Percentiles rank a stretch among this genome's conserved stretches.
phyloP scores from a whole-genome alignment of 116 monocot species.

The Papilionanthe hybrid region DNA sequence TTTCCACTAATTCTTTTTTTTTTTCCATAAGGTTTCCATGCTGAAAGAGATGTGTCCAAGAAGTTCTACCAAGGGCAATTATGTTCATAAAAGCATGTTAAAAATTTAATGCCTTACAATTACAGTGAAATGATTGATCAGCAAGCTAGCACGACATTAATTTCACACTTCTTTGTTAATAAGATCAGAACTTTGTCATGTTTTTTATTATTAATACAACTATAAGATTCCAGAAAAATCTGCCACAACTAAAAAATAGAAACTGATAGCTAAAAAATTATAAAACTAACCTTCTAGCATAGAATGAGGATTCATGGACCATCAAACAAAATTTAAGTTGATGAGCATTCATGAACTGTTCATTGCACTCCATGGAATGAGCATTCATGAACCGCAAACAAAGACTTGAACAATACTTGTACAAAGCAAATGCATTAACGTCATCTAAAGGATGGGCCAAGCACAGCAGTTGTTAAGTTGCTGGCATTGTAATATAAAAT shows the following conservation, averaged over 20 bases:
- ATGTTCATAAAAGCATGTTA: not conserved
- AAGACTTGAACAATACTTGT: no score
- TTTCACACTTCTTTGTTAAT: not conserved
- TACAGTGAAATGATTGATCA: not conserved
- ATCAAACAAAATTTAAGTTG: not conserved
- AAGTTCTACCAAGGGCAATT: not conserved
- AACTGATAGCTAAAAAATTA: not conserved
- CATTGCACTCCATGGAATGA: not conserved
- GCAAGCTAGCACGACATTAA: not conserved
- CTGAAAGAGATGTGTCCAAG: not conserved
- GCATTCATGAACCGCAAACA: no score
- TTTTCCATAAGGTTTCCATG: not conserved
- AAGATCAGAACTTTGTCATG: not conserved
- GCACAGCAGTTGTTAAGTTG: no score
- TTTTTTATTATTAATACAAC: not conserved
- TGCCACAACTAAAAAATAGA: not conserved
- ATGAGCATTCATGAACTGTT: not conserved
- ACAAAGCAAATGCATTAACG: no score
- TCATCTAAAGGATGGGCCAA: no score
- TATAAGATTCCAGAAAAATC: not conserved
- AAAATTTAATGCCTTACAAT: not conserved
- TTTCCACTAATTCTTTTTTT: not conserved
- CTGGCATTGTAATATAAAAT: no score
- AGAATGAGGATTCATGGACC: no score
- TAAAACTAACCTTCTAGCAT: not conserved